These are phyloP conservation scores for Trametes sanguinea DNA, from an alignment of 768 basidiomycete species.

Conservation along the genomic window DNA sequence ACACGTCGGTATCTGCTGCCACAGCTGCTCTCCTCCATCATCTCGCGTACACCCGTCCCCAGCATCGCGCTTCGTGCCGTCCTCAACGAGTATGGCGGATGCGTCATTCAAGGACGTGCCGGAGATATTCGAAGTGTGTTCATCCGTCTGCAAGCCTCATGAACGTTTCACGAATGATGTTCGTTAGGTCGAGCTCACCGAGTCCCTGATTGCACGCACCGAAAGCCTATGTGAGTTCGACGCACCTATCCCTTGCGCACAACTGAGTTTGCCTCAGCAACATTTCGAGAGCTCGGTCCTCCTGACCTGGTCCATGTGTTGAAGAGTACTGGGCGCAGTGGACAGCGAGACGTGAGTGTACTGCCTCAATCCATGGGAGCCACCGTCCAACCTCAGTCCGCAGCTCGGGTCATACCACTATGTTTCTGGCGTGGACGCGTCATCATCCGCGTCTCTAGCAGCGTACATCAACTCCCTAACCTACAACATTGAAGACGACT, in stretches of 20 bases:
- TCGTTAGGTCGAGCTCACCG: conserved; percentile 81
- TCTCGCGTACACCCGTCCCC: neutral
- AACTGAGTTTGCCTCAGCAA: conserved; percentile 53
- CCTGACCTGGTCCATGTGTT: conserved; percentile 96
- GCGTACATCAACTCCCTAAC: conserved; percentile 99
- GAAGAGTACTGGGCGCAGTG: conserved; percentile 83
- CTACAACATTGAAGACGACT: conserved; percentile 88
- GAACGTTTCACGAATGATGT: conserved; percentile 14
- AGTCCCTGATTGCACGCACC: conserved; percentile 85
- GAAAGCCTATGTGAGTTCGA: conserved; percentile 79
- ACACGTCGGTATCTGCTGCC: conserved; percentile 16
- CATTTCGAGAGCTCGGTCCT: conserved; percentile 95
- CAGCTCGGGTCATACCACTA: conserved; percentile 97
- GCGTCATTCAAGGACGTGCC: conserved; percentile 90
- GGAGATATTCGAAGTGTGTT: conserved; percentile 89
- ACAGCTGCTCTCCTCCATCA: neutral
- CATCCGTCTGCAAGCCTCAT: neutral
- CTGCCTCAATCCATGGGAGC: conserved; percentile 4
- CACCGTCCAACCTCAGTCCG: conserved; percentile 2
- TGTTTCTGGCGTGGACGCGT: conserved; percentile 97
- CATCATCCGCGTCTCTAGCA: conserved; percentile 94
- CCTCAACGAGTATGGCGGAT: conserved; percentile 44
- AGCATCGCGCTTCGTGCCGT: neutral
- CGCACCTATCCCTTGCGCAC: conserved; percentile 17
- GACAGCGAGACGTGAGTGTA: conserved; percentile 80